phyloP scores from a whole-genome alignment of 202 grass and related monocot species.

The Digitaria exilis region DNA sequence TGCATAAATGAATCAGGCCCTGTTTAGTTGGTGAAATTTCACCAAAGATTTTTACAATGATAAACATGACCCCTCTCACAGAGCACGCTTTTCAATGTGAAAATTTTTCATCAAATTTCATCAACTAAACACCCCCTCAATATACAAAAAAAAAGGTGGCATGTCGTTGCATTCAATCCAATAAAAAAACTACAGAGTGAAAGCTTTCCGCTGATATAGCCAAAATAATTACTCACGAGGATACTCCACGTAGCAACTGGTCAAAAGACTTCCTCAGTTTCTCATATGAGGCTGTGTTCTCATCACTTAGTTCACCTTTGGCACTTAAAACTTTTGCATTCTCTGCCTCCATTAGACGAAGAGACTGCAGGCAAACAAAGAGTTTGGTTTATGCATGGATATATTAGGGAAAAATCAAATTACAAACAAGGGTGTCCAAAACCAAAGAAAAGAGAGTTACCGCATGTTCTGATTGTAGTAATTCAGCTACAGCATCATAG shows the following conservation, averaged over 20 bases:
- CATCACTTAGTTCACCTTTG: conserved; percentile 96
- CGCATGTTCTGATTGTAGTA: conserved; percentile 85
- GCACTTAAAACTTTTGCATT: conserved; percentile 93
- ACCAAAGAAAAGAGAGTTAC: conserved; percentile 56
- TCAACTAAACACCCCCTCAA: no score
- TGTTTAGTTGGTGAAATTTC: no score
- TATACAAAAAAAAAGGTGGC: not conserved
- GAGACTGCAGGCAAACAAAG: conserved; percentile 57
- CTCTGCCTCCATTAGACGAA: conserved; percentile 87
- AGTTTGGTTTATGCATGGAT: conserved; percentile 22
- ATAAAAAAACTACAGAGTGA: conserved; percentile 7
- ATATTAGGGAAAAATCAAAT: conserved; percentile 37
- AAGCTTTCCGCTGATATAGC: not conserved
- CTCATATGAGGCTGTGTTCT: conserved; percentile 88
- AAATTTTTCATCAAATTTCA: no score
- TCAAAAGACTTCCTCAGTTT: conserved; percentile 95
- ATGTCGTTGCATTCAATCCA: conserved; percentile 21
- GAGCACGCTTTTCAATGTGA: no score
- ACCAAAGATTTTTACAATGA: no score
- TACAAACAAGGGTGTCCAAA: conserved; percentile 28
- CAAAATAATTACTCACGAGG: conserved; percentile 69
- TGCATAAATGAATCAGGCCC: not conserved
- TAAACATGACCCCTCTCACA: no score
- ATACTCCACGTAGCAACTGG: conserved; percentile 91
- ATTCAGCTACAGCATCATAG: conserved; percentile 90